phyloP scores from a whole-genome alignment of 1,139 yeast genomes.

The Scheffersomyces illinoinensis region DNA sequence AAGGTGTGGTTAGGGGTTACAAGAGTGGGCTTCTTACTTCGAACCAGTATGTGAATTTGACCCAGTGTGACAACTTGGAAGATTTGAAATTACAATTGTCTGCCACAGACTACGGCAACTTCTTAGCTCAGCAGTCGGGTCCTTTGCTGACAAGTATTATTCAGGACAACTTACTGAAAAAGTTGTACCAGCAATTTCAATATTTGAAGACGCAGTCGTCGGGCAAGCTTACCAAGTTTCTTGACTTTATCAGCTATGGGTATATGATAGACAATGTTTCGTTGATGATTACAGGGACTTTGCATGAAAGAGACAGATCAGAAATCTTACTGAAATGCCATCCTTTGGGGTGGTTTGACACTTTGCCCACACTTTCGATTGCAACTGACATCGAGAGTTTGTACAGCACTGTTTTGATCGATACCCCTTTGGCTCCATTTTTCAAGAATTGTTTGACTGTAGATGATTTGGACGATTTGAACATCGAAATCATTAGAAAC shows the following conservation, averaged over 20 bases:
- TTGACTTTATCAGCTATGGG: constrained; percentile 91
- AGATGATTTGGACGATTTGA: constrained; percentile 91
- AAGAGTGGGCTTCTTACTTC: constrained; percentile 76
- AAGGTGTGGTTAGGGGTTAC: constrained; percentile 93
- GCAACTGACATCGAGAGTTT: constrained; percentile 93
- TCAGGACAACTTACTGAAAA: constrained; percentile 74
- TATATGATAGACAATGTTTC: constrained; percentile 99
- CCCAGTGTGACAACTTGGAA: constrained; percentile 94
- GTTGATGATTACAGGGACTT: constrained; percentile 93
- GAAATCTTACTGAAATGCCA: constrained; percentile 90
- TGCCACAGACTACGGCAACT: constrained; percentile 94
- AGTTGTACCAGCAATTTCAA: constrained; percentile 79
- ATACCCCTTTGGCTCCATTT: constrained; percentile 96
- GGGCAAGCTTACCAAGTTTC: constrained; percentile 74
- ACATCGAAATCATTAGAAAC: constrained; percentile 93
- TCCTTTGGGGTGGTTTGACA: constrained; percentile 98
- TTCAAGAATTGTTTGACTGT: constrained; percentile 91
- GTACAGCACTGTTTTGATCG: constrained; percentile 91
- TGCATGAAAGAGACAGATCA: constrained; percentile 87
- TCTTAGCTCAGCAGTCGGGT: constrained; percentile 77
- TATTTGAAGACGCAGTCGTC: constrained; percentile 83
- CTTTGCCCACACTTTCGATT: constrained; percentile 90
- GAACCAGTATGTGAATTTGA: constrained; percentile 83
- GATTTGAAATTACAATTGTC: constrained; percentile 92
- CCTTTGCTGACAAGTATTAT: constrained; percentile 81